Evolutionary conservation across 495 filamentous ascomycete genomes (phyloP).

Genomic region (Talaromyces nanjingensis): DNA sequence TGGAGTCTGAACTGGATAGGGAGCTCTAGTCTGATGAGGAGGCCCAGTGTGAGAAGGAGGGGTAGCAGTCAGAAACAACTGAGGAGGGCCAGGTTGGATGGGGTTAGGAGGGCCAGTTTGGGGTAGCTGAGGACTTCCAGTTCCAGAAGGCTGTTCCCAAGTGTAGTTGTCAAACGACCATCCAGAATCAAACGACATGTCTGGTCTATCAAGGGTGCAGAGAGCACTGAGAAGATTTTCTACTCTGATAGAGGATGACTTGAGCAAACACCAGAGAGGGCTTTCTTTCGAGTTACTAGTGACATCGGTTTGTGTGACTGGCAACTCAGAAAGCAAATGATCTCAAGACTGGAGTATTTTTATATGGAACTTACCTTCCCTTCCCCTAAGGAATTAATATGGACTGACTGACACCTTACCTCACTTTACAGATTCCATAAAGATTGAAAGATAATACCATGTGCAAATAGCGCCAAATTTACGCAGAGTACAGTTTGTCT

Average conservation of each 20-base stretch:
- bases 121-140: neutral
- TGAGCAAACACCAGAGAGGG: neutral
- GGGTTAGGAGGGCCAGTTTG: neutral
- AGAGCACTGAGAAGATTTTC: neutral
- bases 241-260: neutral
- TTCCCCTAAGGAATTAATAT: neutral
- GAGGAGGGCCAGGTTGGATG: neutral
- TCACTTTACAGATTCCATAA: neutral
- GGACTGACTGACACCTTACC: neutral
- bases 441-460: neutral
- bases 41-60: neutral
- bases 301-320: neutral
- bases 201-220: neutral
- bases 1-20: neutral
- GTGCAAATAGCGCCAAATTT: neutral
- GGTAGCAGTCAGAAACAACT: neutral
- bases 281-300: neutral
- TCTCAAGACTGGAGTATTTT: no score
- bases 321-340: neutral
- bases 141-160: neutral
- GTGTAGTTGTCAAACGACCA: neutral
- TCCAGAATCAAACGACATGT: neutral
- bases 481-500: neutral
- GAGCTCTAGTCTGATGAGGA: neutral
- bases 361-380: neutral